Evolutionary conservation across 2,329 filamentous ascomycete species (phyloP), one percentile per base, ranked within the genome.

Genomic region (Colletotrichum cordylinicola): DNA sequence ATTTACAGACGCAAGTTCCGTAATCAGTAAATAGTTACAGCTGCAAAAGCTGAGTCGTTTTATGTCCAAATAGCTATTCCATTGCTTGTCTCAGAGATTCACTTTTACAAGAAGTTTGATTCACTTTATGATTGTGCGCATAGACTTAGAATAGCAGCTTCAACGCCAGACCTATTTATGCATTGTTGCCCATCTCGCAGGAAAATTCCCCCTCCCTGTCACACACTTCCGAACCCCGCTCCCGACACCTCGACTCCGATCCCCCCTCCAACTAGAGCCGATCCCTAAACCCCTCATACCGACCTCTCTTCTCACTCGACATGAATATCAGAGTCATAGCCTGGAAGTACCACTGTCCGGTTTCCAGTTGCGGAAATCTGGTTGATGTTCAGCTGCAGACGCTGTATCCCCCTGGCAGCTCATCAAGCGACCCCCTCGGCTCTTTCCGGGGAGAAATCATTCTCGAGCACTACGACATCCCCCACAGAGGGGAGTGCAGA

Each of bases 81-180:
- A n/a, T 52, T 52, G n/a, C 21, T 4, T 2, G 9, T 21, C 43
- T 48, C 43, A 1, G 1, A 21, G 12, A 52, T 52, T 52, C 43
- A 52, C 43, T n/a, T 52, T 52, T 6, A 52, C 43, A 21, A 52
- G 43, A 10, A 13, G 10, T 2, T 2, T 21, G 21, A 52, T 52
- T 52, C 43, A 52, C 43, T 52, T 13, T 21, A 21, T 21, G 1
- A 1, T 7, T 21, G n/a, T 21, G 18, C n/a, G 43, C 43, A 2
- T 8, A 52, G n/a, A 2, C 2, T 52, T 10, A 0, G 1, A 52
- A 52, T 0, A 52, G 4, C 4, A 52, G 6, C 13, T 13, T 8
- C 2, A 21, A 21, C n/a, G 43, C 10, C 7, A 52, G 0, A 52
- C 43, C 43, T 52, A 52, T 52, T 52, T 52, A 52, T 52, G 43